Evolutionary conservation across 1,139 yeast species (phyloP), one percentile per base, ranked within the genome.

Genomic region (Yamadazyma atmosphaerica): DNA sequence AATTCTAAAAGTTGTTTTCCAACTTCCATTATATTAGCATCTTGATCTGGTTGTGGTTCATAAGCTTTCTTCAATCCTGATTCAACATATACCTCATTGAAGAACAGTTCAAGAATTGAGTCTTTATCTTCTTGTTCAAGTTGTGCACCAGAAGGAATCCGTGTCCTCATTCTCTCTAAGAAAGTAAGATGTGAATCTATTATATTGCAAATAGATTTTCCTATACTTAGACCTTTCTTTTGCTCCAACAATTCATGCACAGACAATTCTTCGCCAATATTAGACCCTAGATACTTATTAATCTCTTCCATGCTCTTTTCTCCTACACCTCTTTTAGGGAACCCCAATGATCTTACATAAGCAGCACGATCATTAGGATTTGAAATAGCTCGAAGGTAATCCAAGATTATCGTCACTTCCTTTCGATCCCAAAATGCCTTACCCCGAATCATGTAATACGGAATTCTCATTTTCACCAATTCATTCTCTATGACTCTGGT

Each of bases 351-450:
- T 28, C 87, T 63, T 18, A 77, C 46, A 27, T 78, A 65, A 0
- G 95, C 86, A 22, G 77, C 56, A 38, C 77, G 65, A 52, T 86
- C 95, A 37, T 61, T 58, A 13, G 73, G 76, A 29, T 81, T 77
- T 3, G 77, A 68, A 9, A 86, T 65, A 1, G 81, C 77, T 36
- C 86, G 68, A 22, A 92, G 55, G 46, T 83, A 79, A 52, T 83
- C 86, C 35, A 89, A 44, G 39, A 86, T 68, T 0, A 77, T 64
- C 14, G 70, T 65, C 11, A 87, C 82, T 54, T 87, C 96, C 41
- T 75, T 76, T 25, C 86, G 62, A 30, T 86, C 89, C 90, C 95
- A 86, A 51, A 88, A 86, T 1, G 87, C 83, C 36, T 70, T 68
- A 0, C 96, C 96, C 37, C 83, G 79, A 1, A 83, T 68, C 51